These are phyloP conservation scores for Penicillium cataractarum DNA, from an alignment of 495 filamentous ascomycete genomes.

Conservation along the genomic window DNA sequence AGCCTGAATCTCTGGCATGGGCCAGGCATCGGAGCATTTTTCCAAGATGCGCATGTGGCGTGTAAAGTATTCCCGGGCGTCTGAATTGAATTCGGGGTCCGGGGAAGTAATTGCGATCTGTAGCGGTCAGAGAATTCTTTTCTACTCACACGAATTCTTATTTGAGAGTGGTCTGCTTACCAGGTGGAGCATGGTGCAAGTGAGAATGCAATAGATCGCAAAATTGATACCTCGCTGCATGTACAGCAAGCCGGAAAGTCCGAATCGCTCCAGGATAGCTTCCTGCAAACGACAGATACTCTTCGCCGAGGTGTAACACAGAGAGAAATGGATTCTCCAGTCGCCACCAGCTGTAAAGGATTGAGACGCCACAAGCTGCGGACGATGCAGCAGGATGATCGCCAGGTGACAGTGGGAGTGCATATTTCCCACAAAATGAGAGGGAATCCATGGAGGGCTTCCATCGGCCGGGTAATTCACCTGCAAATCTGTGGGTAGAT, in stretches of 20 bases:
- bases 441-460: constrained; percentile 81
- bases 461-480: constrained; percentile 78
- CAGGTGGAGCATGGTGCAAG: constrained; percentile 93
- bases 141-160: not conserved
- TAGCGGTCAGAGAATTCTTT: constrained; percentile 23
- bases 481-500: constrained; percentile 78
- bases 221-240: constrained; percentile 97
- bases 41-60: constrained; percentile 96
- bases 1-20: constrained; percentile 88
- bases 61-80: constrained; percentile 89
- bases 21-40: constrained; percentile 80
- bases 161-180: constrained; percentile 55
- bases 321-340: constrained; percentile 86
- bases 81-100: constrained; percentile 82
- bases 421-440: constrained; percentile 89
- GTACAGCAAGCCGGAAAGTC: constrained; percentile 79
- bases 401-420: constrained; percentile 91
- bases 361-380: constrained; percentile 78
- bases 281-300: constrained; percentile 90
- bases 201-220: constrained; percentile 88
- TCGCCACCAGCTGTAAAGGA: constrained; percentile 71
- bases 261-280: constrained; percentile 75
- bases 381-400: constrained; percentile 85
- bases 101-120: constrained; percentile 94
- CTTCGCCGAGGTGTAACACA: constrained; percentile 88